Evolutionary conservation across 1,139 yeast species (phyloP).

Genomic region (Yamadazyma blattariae): DNA sequence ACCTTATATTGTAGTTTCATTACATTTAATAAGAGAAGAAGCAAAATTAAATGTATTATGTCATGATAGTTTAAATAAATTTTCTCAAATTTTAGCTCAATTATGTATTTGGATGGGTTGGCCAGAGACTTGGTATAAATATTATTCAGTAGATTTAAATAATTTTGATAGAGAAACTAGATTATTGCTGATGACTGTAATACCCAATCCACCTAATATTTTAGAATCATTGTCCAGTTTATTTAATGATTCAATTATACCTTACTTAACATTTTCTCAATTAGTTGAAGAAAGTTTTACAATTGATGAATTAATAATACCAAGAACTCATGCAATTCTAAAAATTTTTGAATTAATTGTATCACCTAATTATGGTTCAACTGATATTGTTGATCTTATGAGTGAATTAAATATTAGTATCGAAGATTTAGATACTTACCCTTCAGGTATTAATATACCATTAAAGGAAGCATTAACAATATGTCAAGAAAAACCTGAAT

Average conservation of each 20-base stretch:
- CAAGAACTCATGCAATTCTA: constrained; percentile 58
- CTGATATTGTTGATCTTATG: constrained; percentile 58
- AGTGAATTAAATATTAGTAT: constrained; percentile 51
- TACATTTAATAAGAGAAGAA: constrained; percentile 82
- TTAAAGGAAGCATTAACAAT: constrained; percentile 56
- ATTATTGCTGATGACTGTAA: constrained; percentile 42
- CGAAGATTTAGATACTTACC: constrained; percentile 63
- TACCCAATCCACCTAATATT: constrained; percentile 54
- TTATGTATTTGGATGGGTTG: constrained; percentile 71
- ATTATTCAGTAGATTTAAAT: constrained; percentile 41
- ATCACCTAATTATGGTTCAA: constrained; percentile 48
- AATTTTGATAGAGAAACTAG: constrained; percentile 22
- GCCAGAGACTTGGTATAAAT: constrained; percentile 63
- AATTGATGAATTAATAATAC: constrained; percentile 60
- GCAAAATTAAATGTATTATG: constrained; percentile 54
- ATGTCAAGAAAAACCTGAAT: constrained; percentile 56
- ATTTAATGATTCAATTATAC: constrained; percentile 41
- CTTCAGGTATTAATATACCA: constrained; percentile 68
- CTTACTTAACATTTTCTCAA: constrained; percentile 67
- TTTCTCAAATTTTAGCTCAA: constrained; percentile 60
- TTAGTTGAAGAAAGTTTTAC: constrained; percentile 62
- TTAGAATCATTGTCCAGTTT: constrained; percentile 53
- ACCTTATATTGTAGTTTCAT: constrained; percentile 62
- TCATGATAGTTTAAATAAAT: constrained; percentile 25
- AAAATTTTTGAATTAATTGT: constrained; percentile 62